Base-by-base conservation (phyloP, 1,284 basidiomycete genomes). In the Sanghuangporus baumii region DNA sequence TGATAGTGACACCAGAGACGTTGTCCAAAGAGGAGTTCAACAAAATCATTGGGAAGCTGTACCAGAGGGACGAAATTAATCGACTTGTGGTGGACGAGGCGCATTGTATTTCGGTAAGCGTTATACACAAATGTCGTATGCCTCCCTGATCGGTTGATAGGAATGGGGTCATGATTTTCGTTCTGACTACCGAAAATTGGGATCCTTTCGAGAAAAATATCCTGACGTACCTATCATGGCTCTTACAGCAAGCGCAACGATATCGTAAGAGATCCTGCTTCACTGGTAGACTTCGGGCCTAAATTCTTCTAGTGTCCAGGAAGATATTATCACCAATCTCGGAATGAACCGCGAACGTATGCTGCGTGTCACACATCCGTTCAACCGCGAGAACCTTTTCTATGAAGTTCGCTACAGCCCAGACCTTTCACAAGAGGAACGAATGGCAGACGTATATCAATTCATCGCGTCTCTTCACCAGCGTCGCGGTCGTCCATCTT, bases 91-190 rank as follows among this genome's bases (percentile, higher is more conserved):
- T 93, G 2, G 91, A 95, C 66, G 93, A 96, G 80, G 92, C 91
- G 0, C 92, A 94, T 72, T 93, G 92, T 66, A 92, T 94, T 61
- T 90, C 89, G n/a, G 87, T 89, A 67, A 69, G 14, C 16, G 16
- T 6, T 36, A 7, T 16, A 11, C 37, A 80, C 69, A 36, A 37
- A 9, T 11, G 55, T 18, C 37, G 2, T 31, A 9, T 55, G 8
- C 38, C 40, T 51, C 57, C 37, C 58, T 60, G 9, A 62, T 46
- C 6, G 41, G n/a, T 62, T 11, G 23, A 26, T 66, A 91, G 88
- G 91, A 93, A 79, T 94, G 92, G 92, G 92, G 91, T 0, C 88
- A 89, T 56, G 84, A 89, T 60, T 93, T 94, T 69, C 82, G 92
- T 37, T 79, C 75, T 34, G 86, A 89, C 56, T 95, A 93, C 71